Evolutionary conservation across 1,284 basidiomycete genomes (phyloP).

Genomic region (Chondrostereum purpureum): DNA sequence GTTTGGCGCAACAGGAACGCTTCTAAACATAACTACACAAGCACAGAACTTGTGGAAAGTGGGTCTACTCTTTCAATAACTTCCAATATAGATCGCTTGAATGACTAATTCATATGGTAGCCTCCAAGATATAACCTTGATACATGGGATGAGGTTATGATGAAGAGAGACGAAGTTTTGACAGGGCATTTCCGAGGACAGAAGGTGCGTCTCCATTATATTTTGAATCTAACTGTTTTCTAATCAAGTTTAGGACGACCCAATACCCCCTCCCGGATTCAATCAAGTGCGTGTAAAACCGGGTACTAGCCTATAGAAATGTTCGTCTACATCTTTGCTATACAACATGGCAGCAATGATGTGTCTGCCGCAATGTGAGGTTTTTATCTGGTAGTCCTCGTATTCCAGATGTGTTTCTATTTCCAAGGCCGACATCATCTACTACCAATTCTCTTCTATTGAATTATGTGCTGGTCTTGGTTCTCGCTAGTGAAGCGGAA

Average conservation of each 20-base stretch:
- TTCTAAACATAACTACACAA: constrained; percentile 71
- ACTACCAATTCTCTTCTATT: too few relatives aligned
- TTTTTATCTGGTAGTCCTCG: too few relatives aligned
- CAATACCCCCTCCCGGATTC: constrained; percentile 65
- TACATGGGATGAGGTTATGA: constrained; percentile 92
- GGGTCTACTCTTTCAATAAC: constrained; percentile 17
- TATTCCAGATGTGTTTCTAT: too few relatives aligned
- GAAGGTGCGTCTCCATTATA: constrained; percentile 46
- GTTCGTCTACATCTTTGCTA: too few relatives aligned
- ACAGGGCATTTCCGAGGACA: constrained; percentile 88
- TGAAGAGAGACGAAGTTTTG: constrained; percentile 80
- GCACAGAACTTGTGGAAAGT: constrained; percentile 90
- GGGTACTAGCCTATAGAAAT: too few relatives aligned
- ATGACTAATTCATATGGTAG: constrained; percentile 32
- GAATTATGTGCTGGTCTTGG: too few relatives aligned
- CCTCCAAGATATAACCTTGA: constrained; percentile 81
- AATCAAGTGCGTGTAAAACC: not conserved
- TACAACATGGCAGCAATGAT: too few relatives aligned
- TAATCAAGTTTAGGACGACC: constrained; percentile 43
- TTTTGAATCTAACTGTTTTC: constrained; percentile 1
- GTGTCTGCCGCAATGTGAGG: too few relatives aligned
- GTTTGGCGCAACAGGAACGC: constrained; percentile 85
- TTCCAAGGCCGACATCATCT: too few relatives aligned
- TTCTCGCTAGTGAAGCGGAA: too few relatives aligned
- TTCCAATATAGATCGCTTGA: not conserved